Base-by-base conservation (phyloP, 202 grass and related monocot genomes). In the Musa balbisiana region DNA sequence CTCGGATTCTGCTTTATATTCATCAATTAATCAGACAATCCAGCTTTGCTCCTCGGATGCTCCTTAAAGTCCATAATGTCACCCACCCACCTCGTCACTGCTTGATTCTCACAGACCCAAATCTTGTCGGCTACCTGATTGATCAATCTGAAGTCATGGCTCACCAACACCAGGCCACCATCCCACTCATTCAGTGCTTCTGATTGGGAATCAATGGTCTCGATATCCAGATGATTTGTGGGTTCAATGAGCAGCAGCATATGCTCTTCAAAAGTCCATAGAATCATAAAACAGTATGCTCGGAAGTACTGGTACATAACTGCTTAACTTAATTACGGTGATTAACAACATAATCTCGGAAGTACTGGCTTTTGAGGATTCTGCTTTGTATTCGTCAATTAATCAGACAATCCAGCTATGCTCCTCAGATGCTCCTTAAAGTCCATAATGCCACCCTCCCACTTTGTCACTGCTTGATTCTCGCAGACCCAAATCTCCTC, bases 401-500 rank as follows among this genome's bases (percentile, higher is more conserved):
- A 89, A 56, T 87, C 80, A 21, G 68, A 73, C 3, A 97, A 76
- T 20, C 89, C 89, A 26, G 92, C 83, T 76, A 84, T 92, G 73
- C 33, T 91, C 88, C 87, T 92, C 49, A 91, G 67, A 75, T 97
- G 90, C 64, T 85, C 72, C 88, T 97, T 92, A 73, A 97, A 97
- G 14, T 73, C 84, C 93, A 92, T 97, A 73, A 97, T 97, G 83
- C 84, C 93, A 67, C 93, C 88, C 60, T 89, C 90, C 90, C 93
- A 97, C 78, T 86, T 73, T 1, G 90, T 97, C 55, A 92, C 93
- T 13, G 87, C 84, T 86, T 87, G 87, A 19, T 92, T 92, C 78
- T 97, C 90, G 17, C 93, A 97, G 51, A 97, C 93, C 93, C 93
- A 97, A 52, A 97, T 97, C 81, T 97, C 93, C n/a, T 92, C 11